Base-by-base conservation (phyloP, 1,284 basidiomycete species). In the Amylostereum areolatum region DNA sequence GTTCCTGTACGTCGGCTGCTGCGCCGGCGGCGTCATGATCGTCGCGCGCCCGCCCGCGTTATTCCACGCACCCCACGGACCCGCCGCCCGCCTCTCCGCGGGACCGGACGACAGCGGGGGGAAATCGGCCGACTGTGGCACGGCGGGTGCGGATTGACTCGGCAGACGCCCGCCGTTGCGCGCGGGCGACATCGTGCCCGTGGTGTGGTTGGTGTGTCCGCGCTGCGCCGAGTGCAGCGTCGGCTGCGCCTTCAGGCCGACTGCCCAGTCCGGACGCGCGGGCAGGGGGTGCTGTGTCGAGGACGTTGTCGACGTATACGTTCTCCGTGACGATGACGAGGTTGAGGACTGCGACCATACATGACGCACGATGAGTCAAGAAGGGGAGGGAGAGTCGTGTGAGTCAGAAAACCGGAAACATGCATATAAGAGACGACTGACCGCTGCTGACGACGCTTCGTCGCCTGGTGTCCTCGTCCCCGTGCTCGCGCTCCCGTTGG, bases 211-310 rank as follows among this genome's bases (percentile, higher is more conserved):
- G 57, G 49, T 12, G 2, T 46, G 48, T 9, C 8, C 33, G n/a
- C 33, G 33, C 33, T 8, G n/a, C 8, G 54, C 30, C 12, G 74
- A 56, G 54, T 80, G 77, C 39, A 83, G 63, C 9, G 77, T 82
- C 39, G 81, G 78, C 53, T 85, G 81, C 0, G 87, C 78, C 61
- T 83, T 85, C 33, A 90, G 70, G 6, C 87, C 86, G 9, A 90
- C 85, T 25, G 88, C 88, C 88, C 89, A 91, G 61, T 91, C 88
- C 36, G 88, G 88, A 50, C 88, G 75, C 3, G 86, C 69, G 8
- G 88, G 88, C 42, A 91, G 72, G 27, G 88, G 88, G 59, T 91
- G 88, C 58, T 84, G 80, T 32, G 83, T 84, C 2, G 85, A 84
- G 1, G 80, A 67, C 1, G 68, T 65, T 4, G 77, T 83, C 28